phyloP scores from a whole-genome alignment of 1,284 basidiomycete species.

The Laetiporus sulphureus region DNA sequence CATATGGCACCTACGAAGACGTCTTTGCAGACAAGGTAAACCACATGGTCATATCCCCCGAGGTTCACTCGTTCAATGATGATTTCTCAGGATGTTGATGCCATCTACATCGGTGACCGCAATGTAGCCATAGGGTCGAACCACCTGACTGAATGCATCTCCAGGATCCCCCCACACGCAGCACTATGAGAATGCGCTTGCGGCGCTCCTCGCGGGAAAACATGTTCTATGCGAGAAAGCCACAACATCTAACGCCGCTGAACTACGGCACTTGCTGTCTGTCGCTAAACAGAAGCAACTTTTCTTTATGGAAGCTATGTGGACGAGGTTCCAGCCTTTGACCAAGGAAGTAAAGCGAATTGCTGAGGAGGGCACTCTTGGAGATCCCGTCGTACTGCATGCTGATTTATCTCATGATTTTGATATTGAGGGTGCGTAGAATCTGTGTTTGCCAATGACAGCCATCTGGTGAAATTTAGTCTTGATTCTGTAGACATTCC shows the following conservation, averaged over 20 bases:
- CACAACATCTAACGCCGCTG: slow-evolving; percentile 58
- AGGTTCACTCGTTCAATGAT: background rate
- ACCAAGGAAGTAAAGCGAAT: slow-evolving; percentile 59
- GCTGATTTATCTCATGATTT: slow-evolving; percentile 76
- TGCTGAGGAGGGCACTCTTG: slow-evolving; percentile 54
- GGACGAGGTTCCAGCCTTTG: slow-evolving; percentile 77
- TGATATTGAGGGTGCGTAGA: slow-evolving; percentile 57
- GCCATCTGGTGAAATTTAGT: too few relatives aligned
- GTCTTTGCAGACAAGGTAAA: slow-evolving; percentile 67
- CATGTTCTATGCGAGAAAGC: slow-evolving; percentile 87
- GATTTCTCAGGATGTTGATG: slow-evolving; percentile 67
- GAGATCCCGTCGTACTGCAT: slow-evolving; percentile 55
- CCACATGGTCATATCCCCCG: slow-evolving; percentile 3
- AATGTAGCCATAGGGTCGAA: background rate
- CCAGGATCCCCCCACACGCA: slow-evolving; percentile 80
- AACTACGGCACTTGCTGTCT: slow-evolving; percentile 58
- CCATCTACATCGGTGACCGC: slow-evolving; percentile 64
- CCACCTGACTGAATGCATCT: background rate
- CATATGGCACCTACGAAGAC: slow-evolving; percentile 74
- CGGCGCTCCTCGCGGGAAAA: slow-evolving; percentile 76
- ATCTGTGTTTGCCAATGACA: too few relatives aligned
- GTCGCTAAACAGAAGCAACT: slow-evolving; percentile 73
- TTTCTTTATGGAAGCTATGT: slow-evolving; percentile 88
- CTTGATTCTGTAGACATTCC: slow-evolving; percentile 58
- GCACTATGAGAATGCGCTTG: slow-evolving; percentile 77